Percentiles rank a stretch among this genome's conserved stretches.
Conservation (phyloP, 306 rosid genomes). For the Gynostemma pentaphyllum region DNA sequence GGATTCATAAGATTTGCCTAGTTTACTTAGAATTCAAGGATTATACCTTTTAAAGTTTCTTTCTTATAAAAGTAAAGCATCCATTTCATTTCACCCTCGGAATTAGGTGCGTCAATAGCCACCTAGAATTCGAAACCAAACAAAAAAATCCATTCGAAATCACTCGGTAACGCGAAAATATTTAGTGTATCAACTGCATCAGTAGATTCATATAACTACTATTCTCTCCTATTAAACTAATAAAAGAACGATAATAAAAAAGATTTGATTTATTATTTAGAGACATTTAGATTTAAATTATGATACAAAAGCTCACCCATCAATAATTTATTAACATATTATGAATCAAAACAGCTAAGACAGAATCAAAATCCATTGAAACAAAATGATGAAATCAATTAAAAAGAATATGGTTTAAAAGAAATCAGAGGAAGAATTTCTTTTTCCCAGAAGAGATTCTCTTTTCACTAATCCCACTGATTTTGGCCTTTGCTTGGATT, state of each 20-base stretch:
- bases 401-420: neutral
- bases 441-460: slow-evolving; percentile 6
- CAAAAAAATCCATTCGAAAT: too few species aligned
- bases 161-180: too few species aligned
- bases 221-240: too few species aligned
- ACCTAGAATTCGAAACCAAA: neutral
- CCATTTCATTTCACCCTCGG: slow-evolving; percentile 2
- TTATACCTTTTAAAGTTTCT: neutral
- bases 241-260: neutral
- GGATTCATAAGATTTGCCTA: neutral
- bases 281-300: slow-evolving; percentile 1
- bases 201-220: too few species aligned
- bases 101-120: slow-evolving; percentile 8
- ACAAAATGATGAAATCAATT: neutral
- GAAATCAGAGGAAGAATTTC: neutral
- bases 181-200: too few species aligned
- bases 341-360: neutral
- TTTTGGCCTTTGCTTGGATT: slow-evolving; percentile 21
- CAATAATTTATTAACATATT: neutral
- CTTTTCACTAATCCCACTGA: slow-evolving; percentile 20
- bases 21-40: slow-evolving; percentile 11
- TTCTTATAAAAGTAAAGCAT: neutral
- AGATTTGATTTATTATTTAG: neutral
- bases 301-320: neutral
- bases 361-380: neutral